Percentiles rank a stretch among this genome's conserved stretches.
phyloP scores from a whole-genome alignment of 2,329 filamentous ascomycete species.

The Clonostachys sp. region DNA sequence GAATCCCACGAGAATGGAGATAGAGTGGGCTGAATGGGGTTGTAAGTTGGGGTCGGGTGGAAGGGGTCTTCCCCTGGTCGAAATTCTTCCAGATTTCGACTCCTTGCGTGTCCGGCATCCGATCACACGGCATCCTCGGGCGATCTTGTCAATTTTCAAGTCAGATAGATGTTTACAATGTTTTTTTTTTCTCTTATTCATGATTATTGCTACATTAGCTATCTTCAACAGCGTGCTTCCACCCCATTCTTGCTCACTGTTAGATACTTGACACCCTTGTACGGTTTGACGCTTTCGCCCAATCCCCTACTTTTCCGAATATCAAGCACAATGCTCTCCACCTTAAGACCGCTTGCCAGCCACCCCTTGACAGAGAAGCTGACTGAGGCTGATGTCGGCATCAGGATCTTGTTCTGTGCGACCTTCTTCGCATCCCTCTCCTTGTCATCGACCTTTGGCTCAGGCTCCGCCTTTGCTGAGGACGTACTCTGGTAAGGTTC shows the following conservation, averaged over 20 bases:
- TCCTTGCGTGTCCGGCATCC: too few relatives aligned
- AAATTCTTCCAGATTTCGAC: too few relatives aligned
- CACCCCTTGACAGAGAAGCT: conserved; percentile 69
- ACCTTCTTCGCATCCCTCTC: conserved; percentile 51
- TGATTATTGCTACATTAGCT: neutral
- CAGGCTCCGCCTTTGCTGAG: conserved; percentile 24
- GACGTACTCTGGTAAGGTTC: conserved; percentile 50
- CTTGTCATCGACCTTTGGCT: conserved; percentile 20
- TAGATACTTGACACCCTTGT: conserved; percentile 97
- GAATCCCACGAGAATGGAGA: too few relatives aligned
- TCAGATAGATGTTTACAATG: too few relatives aligned
- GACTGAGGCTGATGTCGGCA: conserved; percentile 73
- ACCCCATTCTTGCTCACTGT: conserved; percentile 66
- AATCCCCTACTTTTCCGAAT: conserved; percentile 80
- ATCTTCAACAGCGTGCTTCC: conserved; percentile 53
- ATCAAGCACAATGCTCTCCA: conserved; percentile 65
- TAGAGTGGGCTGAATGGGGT: too few relatives aligned
- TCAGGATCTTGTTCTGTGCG: conserved; percentile 69
- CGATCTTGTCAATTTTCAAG: neutral
- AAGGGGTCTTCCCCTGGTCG: too few relatives aligned
- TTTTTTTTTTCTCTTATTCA: neutral
- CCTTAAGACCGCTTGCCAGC: conserved; percentile 62
- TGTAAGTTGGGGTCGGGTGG: too few relatives aligned
- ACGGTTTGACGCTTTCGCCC: conserved; percentile 85
- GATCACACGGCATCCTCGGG: neutral